Percentiles rank a stretch among this genome's conserved stretches.
Conservation (phyloP, 2,329 filamentous ascomycete species). For the Leptographium galeiforme region DNA sequence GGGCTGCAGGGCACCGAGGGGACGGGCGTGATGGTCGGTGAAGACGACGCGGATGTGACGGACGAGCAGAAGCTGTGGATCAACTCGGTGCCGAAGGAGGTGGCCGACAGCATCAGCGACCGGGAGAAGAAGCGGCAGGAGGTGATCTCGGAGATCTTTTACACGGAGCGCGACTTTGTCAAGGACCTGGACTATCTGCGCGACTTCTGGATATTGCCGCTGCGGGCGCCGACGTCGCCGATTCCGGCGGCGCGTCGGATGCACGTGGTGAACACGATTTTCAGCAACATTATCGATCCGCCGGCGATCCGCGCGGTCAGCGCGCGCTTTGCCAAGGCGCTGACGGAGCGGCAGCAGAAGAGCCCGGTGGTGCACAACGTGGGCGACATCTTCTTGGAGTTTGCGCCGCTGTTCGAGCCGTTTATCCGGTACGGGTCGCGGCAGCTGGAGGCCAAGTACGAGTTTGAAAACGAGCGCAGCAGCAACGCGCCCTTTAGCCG, state of each 20-base stretch:
- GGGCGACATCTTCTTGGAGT: constrained; percentile 89
- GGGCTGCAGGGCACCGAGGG: constrained; percentile 58
- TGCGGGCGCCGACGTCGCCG: constrained; percentile 70
- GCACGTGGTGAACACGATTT: constrained; percentile 85
- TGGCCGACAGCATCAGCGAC: constrained; percentile 80
- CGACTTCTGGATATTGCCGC: constrained; percentile 95
- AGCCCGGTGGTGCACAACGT: constrained; percentile 77
- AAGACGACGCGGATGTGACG: constrained; percentile 70
- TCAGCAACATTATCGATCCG: constrained; percentile 83
- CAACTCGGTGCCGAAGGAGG: constrained; percentile 90
- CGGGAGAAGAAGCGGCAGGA: constrained; percentile 95
- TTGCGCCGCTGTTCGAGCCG: constrained; percentile 81
- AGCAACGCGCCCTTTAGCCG: constrained; percentile 73
- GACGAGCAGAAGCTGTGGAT: constrained; percentile 99
- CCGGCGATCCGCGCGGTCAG: constrained; percentile 79
- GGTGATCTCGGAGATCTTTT: constrained; percentile 96
- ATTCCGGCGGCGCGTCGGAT: constrained; percentile 81
- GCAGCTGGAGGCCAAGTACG: constrained; percentile 91
- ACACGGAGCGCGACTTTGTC: constrained; percentile 96
- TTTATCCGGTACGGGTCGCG: constrained; percentile 95
- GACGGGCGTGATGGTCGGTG: constrained; percentile 43
- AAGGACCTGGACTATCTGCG: constrained; percentile 96
- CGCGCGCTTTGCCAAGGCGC: constrained; percentile 70
- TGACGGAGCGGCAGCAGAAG: constrained; percentile 85
- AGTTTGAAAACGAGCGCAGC: constrained; percentile 91